These are phyloP conservation scores for Russula sp. DNA, from an alignment of 768 basidiomycete species.

Conservation along the genomic window DNA sequence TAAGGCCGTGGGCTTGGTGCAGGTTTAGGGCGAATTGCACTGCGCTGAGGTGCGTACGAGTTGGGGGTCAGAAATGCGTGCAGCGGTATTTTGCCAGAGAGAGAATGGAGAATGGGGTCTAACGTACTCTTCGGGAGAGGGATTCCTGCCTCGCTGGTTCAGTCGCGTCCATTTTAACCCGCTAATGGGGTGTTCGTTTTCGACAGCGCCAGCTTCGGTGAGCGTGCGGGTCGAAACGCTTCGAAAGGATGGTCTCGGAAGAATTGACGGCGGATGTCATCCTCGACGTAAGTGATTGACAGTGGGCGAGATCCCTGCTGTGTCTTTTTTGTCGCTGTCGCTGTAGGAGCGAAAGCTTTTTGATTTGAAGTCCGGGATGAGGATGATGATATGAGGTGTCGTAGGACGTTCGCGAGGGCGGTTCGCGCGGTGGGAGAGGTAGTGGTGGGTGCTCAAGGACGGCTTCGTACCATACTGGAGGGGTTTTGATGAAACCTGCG, in stretches of 20 bases:
- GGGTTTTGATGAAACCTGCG: slow-evolving; percentile 54
- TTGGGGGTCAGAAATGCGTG: not conserved
- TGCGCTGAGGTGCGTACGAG: slow-evolving; percentile 47
- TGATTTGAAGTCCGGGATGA: no score
- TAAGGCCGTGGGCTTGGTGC: slow-evolving; percentile 56
- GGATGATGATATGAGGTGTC: slow-evolving; percentile 40
- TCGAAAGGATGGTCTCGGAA: slow-evolving; percentile 97
- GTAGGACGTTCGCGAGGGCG: slow-evolving; percentile 54
- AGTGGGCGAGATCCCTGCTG: slow-evolving; percentile 41
- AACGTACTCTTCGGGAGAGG: slow-evolving; percentile 85
- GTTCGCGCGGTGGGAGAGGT: slow-evolving; percentile 73
- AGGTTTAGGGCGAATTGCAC: slow-evolving; percentile 80
- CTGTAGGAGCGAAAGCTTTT: slow-evolving; percentile 5
- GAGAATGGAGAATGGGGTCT: not conserved
- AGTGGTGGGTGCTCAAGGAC: slow-evolving; percentile 88
- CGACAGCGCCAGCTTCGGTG: slow-evolving; percentile 63
- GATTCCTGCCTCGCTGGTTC: slow-evolving; percentile 77
- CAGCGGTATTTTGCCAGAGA: no score
- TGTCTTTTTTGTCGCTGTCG: not conserved
- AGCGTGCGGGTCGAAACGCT: slow-evolving; percentile 78
- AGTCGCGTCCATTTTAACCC: slow-evolving; percentile 75
- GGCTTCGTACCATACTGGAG: slow-evolving; percentile 82
- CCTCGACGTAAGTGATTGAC: slow-evolving; percentile 76
- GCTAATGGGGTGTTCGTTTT: slow-evolving; percentile 52
- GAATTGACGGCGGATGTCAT: slow-evolving; percentile 84